These are phyloP conservation scores for Auriscalpium orientale DNA, from an alignment of 768 basidiomycete species.

Conservation along the genomic window DNA sequence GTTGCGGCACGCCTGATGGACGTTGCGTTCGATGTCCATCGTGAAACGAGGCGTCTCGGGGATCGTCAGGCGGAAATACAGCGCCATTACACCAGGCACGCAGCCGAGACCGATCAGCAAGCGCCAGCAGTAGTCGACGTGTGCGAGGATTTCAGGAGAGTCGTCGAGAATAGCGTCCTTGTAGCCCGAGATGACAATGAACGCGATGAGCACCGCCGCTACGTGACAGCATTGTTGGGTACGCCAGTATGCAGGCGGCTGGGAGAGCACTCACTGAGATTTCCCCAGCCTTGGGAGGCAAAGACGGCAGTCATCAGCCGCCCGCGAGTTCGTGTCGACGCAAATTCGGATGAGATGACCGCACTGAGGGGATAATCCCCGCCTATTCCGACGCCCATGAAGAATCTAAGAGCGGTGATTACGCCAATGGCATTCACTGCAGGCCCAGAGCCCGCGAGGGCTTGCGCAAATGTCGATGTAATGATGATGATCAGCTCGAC, in stretches of 20 bases:
- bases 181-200: constrained; percentile 61
- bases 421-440: constrained; percentile 69
- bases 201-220: constrained; percentile 61
- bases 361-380: constrained; percentile 85
- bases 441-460: constrained; percentile 59
- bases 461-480: constrained; percentile 70
- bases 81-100: constrained; percentile 70
- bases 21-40: constrained; percentile 86
- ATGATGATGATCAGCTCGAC: constrained; percentile 79
- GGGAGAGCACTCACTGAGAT: constrained; percentile 45
- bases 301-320: constrained; percentile 89
- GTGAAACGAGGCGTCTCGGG: constrained; percentile 89
- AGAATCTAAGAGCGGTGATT: constrained; percentile 78
- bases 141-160: constrained; percentile 29
- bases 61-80: constrained; percentile 91
- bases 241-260: not conserved
- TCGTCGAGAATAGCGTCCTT: constrained; percentile 49
- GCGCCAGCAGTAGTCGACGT: constrained; percentile 79
- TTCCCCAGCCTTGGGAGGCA: constrained; percentile 82
- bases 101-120: constrained; percentile 84
- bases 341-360: constrained; percentile 86
- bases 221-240: not conserved
- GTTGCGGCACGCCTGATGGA: constrained; percentile 66
- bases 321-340: constrained; percentile 68
- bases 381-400: constrained; percentile 78